Base-by-base conservation (phyloP, 306 rosid species). In the Dicorynia guianensis region DNA sequence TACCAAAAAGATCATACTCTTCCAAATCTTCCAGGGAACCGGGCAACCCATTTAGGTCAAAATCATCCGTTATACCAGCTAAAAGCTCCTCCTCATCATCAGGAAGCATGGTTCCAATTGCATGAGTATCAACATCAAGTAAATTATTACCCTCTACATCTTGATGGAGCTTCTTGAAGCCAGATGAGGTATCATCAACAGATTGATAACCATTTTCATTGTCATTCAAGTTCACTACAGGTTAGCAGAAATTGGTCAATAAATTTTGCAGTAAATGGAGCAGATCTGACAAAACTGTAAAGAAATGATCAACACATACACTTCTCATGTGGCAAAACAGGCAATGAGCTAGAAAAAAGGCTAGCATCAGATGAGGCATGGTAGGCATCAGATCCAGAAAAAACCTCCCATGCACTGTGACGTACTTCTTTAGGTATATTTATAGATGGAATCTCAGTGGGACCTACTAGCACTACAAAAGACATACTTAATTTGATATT, bases 1-100 rank as follows among this genome's bases (percentile, higher is more conserved):
- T 88, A 53, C 81, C 93, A 79, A 90, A 90, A 61, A 93, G 69
- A 84, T 93, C 96, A 82, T 87, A 89, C 8, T 92, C 97, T 80
- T 87, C 96, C 83, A 93, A 83, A 77, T 93, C 96, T 76, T 93
- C 97, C 71, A 88, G 79, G 62, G 96, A 90, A 73, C 86, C 81
- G 49, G 97, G 97, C 84, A 93, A 81, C 57, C 89, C 96, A 70
- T 86, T 88, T 25, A 92, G 82, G 81, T 92, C 96, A 78, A 92
- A 86, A 87, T 92, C 96, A 78, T 90, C 96, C 66, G 81, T 83
- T 78, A 85, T 79, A 75, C 96, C 96, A 18, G 88, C 90, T 76
- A 92, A 87, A 59, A 92, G 96, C 81, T 83, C 93, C 30, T 87
- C 93, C 74, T 92, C 93, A 1, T 92, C 92, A 58, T 81, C 97